Percentiles rank a stretch among this genome's conserved stretches.
Evolutionary conservation across 1,284 basidiomycete genomes (phyloP).

Genomic region (Ganoderma sp.): DNA sequence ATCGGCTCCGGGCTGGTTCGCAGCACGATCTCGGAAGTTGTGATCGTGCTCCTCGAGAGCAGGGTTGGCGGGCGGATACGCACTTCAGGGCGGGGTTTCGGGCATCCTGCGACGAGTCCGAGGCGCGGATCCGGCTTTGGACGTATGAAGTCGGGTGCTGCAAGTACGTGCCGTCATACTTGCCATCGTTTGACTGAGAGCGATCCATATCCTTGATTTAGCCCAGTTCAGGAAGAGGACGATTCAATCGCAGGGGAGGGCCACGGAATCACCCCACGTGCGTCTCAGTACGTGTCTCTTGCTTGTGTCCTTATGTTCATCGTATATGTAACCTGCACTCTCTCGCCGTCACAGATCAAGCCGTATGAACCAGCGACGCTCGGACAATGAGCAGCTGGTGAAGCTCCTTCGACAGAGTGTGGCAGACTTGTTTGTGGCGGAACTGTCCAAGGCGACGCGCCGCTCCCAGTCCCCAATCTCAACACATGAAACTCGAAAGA

Average conservation of each 20-base stretch:
- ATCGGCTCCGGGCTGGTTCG: background rate
- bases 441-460: conserved; percentile 1
- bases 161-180: background rate
- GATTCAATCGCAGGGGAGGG: background rate
- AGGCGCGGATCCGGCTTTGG: conserved; percentile 15
- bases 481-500: background rate
- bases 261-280: background rate
- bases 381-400: conserved; percentile 1
- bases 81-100: background rate
- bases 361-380: background rate
- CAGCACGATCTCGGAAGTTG: background rate
- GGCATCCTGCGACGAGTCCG: background rate
- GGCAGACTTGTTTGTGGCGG: conserved; percentile 2
- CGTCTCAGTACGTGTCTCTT: background rate
- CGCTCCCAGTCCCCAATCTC: conserved; percentile 4
- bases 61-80: conserved; percentile 16
- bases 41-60: background rate
- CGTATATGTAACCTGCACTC: background rate
- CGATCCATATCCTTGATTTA: background rate
- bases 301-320: background rate
- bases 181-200: background rate
- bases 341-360: background rate
- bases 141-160: conserved; percentile 28
- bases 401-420: conserved; percentile 4
- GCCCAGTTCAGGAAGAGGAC: conserved; percentile 3